Evolutionary conservation across 768 basidiomycete species (phyloP).

Genomic region (Pulveroboletus sp.): DNA sequence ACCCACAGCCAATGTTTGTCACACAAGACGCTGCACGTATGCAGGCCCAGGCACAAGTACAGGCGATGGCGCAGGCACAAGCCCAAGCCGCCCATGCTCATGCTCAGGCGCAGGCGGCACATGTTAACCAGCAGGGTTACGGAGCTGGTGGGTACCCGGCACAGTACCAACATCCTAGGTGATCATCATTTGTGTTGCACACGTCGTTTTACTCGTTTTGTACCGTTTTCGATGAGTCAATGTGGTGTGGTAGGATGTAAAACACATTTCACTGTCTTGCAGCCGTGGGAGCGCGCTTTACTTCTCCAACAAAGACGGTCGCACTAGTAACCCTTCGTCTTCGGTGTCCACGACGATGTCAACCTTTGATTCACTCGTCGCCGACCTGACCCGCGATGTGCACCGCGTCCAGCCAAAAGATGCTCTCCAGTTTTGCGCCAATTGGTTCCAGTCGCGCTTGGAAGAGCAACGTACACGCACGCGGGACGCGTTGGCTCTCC

Average conservation of each 20-base stretch:
- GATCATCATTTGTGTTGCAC: constrained; percentile 2
- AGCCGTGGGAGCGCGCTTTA: constrained; percentile 26
- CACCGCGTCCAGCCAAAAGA: constrained; percentile 86
- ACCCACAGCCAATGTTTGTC: constrained; percentile 31
- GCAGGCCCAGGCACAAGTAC: constrained; percentile 42
- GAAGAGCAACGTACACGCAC: constrained; percentile 78
- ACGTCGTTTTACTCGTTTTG: constrained; percentile 8
- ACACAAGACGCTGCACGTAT: constrained; percentile 31
- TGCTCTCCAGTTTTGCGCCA: constrained; percentile 86
- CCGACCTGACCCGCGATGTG: constrained; percentile 81
- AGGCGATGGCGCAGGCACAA: constrained; percentile 38
- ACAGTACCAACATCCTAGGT: constrained; percentile 32
- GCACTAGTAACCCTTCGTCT: not conserved
- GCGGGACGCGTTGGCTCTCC: constrained; percentile 53
- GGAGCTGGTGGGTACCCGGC: constrained; percentile 24
- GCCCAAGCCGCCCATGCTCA: constrained; percentile 40
- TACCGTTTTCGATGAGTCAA: constrained; percentile 5
- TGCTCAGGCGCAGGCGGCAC: constrained; percentile 33
- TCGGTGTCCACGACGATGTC: constrained; percentile 38
- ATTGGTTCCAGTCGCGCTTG: constrained; percentile 88
- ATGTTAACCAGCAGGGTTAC: constrained; percentile 28
- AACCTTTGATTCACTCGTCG: constrained; percentile 77
- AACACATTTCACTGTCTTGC: not conserved
- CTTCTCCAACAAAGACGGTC: constrained; percentile 7
- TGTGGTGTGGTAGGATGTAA: constrained; percentile 5